Conservation (phyloP, 2,329 filamentous ascomycete species). For the Aspergillus pseudoviridinutans region DNA sequence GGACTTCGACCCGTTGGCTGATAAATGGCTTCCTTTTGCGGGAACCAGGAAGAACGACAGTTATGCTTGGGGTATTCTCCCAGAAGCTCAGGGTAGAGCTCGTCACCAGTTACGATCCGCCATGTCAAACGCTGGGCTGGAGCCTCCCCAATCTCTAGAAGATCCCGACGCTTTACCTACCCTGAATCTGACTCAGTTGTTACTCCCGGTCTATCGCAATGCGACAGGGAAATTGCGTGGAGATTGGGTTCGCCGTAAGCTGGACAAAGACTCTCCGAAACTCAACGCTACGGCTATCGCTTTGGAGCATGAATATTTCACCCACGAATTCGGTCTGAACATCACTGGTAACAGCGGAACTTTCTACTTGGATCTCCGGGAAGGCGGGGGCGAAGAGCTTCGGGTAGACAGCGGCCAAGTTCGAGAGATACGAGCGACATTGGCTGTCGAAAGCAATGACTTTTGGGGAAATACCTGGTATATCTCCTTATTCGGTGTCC, state of each 20-base stretch:
- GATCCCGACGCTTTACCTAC: slow-evolving; percentile 20
- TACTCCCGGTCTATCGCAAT: slow-evolving; percentile 67
- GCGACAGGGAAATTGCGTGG: slow-evolving; percentile 72
- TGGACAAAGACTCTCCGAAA: slow-evolving; percentile 48
- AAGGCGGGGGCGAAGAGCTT: slow-evolving; percentile 42
- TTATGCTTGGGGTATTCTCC: slow-evolving; percentile 73
- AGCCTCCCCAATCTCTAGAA: slow-evolving; percentile 25
- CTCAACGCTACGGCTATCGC: slow-evolving; percentile 63
- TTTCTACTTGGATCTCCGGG: slow-evolving; percentile 65
- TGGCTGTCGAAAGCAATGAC: slow-evolving; percentile 69
- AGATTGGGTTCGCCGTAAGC: slow-evolving; percentile 64
- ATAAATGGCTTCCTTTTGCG: slow-evolving; percentile 64
- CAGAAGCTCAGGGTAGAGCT: slow-evolving; percentile 61
- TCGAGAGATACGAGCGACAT: slow-evolving; percentile 65
- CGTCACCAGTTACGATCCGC: slow-evolving; percentile 49
- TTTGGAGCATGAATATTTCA: slow-evolving; percentile 63
- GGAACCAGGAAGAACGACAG: slow-evolving; percentile 71
- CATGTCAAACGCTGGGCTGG: slow-evolving; percentile 29
- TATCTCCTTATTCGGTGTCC: slow-evolving; percentile 75
- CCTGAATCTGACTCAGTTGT: slow-evolving; percentile 34
- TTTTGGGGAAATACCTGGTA: slow-evolving; percentile 72
- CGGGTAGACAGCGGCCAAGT: slow-evolving; percentile 49
- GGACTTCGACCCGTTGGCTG: slow-evolving; percentile 44
- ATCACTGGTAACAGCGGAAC: slow-evolving; percentile 69
- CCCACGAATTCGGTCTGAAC: slow-evolving; percentile 69